Percentiles rank a stretch among this genome's conserved stretches.
These are phyloP conservation scores for Penicillium salamii DNA, from an alignment of 495 filamentous ascomycete species.

Conservation along the genomic window DNA sequence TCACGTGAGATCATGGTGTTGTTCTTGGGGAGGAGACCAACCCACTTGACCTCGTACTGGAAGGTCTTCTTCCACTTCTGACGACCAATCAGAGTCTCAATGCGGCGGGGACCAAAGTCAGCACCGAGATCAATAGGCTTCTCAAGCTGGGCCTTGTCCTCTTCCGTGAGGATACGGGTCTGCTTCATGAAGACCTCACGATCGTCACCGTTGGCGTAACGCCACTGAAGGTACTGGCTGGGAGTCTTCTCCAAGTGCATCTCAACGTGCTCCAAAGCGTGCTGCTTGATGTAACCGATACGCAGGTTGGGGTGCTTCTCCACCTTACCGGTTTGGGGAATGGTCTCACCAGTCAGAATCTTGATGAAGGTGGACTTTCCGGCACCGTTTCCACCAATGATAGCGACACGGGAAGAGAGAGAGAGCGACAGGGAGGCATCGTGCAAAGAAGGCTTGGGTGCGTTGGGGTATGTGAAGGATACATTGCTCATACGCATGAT, in stretches of 20 bases:
- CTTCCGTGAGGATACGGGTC: slow-evolving; percentile 81
- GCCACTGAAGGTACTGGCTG: slow-evolving; percentile 98
- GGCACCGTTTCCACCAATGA: slow-evolving; percentile 96
- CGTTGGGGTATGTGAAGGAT: slow-evolving; percentile 85
- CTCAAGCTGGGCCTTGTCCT: slow-evolving; percentile 86
- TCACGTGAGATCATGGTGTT: slow-evolving; percentile 93
- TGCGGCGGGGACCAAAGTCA: slow-evolving; percentile 70
- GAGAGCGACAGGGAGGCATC: slow-evolving; percentile 84
- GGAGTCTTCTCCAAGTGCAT: slow-evolving; percentile 99
- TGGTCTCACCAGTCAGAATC: slow-evolving; percentile 90
- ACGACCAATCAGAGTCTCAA: slow-evolving; percentile 89
- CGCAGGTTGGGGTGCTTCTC: slow-evolving; percentile 98
- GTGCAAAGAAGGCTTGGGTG: slow-evolving; percentile 78
- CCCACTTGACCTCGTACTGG: slow-evolving; percentile 99
- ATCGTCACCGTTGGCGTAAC: slow-evolving; percentile 94
- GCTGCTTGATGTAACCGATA: slow-evolving; percentile 99
- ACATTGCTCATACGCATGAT: slow-evolving; percentile 94
- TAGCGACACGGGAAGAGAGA: slow-evolving; percentile 88
- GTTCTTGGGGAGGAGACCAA: slow-evolving; percentile 80
- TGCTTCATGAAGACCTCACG: slow-evolving; percentile 97
- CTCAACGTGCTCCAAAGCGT: slow-evolving; percentile 97
- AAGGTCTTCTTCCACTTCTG: slow-evolving; percentile 99
- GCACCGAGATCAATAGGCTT: slow-evolving; percentile 80
- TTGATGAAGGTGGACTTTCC: slow-evolving; percentile 99
- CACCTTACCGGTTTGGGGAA: slow-evolving; percentile 83